A percentile compares a stretch with the other conserved stretches of the same genome.
Evolutionary conservation across 2,329 filamentous ascomycete species (phyloP).

Genomic region (Cordyceps cicadae): DNA sequence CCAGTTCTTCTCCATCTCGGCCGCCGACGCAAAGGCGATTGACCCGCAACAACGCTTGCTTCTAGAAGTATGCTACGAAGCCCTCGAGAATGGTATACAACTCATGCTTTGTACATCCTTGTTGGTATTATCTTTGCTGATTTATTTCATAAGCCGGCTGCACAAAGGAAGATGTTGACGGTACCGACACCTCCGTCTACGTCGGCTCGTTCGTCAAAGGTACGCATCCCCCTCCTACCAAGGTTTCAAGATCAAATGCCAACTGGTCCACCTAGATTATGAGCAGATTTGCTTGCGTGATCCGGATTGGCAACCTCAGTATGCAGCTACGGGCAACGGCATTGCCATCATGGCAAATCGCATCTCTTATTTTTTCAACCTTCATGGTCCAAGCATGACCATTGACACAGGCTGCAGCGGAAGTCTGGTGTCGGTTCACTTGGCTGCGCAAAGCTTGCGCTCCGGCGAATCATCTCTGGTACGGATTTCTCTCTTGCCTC

Average conservation of each 20-base stretch:
- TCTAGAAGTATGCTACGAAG: conserved; percentile 43
- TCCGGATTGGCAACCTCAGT: conserved; percentile 39
- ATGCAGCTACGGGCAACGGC: conserved; percentile 45
- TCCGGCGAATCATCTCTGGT: conserved; percentile 35
- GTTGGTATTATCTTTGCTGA: background rate
- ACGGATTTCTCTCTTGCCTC: background rate
- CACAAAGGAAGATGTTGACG: conserved; percentile 33
- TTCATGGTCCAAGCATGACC: conserved; percentile 48
- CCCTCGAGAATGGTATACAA: conserved; percentile 37
- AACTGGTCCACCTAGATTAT: conserved; percentile 30
- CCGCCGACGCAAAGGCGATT: conserved; percentile 43
- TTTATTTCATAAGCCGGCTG: conserved; percentile 30
- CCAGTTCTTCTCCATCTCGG: conserved; percentile 43
- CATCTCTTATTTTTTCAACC: conserved; percentile 47
- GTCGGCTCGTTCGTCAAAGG: conserved; percentile 45
- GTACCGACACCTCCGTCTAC: conserved; percentile 39
- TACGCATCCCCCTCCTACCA: conserved; percentile 12
- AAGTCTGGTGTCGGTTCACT: conserved; percentile 45
- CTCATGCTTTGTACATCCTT: conserved; percentile 1
- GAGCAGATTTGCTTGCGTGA: conserved; percentile 43
- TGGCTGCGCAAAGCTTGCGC: conserved; percentile 42
- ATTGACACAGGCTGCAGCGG: conserved; percentile 53
- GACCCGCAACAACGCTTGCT: conserved; percentile 46
- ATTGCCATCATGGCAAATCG: conserved; percentile 48
- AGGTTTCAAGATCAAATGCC: background rate